phyloP scores from a whole-genome alignment of 306 rosid genomes.

The Betula pendula region DNA sequence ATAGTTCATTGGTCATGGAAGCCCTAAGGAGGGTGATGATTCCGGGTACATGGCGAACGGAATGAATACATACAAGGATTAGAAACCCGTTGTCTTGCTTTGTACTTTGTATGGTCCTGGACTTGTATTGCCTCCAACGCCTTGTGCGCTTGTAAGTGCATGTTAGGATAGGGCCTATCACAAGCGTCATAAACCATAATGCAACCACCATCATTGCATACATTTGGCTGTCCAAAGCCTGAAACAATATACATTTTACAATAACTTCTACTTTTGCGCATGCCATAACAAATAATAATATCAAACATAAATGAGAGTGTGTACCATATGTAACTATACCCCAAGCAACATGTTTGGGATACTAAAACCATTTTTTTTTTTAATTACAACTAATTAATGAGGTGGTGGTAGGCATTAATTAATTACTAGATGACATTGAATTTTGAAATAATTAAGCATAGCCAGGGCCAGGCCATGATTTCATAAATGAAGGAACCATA shows the following conservation, averaged over 20 bases:
- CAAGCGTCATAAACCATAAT: slow-evolving; percentile 31
- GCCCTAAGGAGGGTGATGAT: slow-evolving; percentile 35
- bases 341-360: no score
- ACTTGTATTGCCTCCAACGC: slow-evolving; percentile 7
- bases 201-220: slow-evolving; percentile 31
- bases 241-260: not conserved
- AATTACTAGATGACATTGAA: no score
- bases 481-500: no score
- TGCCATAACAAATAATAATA: no score
- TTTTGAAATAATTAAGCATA: no score
- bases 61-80: slow-evolving; percentile 40
- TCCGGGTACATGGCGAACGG: slow-evolving; percentile 35
- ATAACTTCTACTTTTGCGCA: no score
- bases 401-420: no score
- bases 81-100: slow-evolving; percentile 27
- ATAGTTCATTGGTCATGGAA: slow-evolving; percentile 39
- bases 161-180: slow-evolving; percentile 37
- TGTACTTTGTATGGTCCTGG: slow-evolving; percentile 35
- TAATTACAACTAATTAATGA: no score
- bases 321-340: no score
- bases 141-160: slow-evolving; percentile 23
- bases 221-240: slow-evolving; percentile 37
- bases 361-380: no score
- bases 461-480: no score
- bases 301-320: no score